Evolutionary conservation across 495 filamentous ascomycete genomes (phyloP), one percentile per base, ranked within the genome.

Genomic region (Podospora pseudopauciseta): DNA sequence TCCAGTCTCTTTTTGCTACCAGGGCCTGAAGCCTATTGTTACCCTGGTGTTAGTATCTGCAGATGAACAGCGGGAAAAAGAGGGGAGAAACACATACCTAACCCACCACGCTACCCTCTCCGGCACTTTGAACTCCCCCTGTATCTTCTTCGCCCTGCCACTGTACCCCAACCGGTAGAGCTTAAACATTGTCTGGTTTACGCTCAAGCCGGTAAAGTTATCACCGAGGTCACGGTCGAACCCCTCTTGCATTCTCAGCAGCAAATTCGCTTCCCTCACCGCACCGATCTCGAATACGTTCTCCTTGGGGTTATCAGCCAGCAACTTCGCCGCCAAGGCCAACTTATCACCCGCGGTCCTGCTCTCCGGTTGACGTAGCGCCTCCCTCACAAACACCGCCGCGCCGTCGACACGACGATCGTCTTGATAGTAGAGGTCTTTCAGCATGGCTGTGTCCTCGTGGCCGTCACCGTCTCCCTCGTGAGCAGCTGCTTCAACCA

Each of bases 391-490:
- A 58, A 98, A 90, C 6, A 97, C 87, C 68, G 93, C 90, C 1
- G 95, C 89, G 19, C 95, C 93, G 68, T 99, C 96, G 26, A 92
- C 80, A 0, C 93, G 90, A 6, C 94, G 90, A 77, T 99, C 95
- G 73, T 98, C 96, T 80, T 98, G 95, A 74, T 99, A 98, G 80
- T 94, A 99, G 27, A 99, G 84, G 76, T 98, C 95, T 74, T 97
- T 98, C 13, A 97, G 86, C 11, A 99, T 77, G 20, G 96, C 90
- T 3, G 83, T 85, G 72, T 97, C 95, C 62, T 92, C 88, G 26
- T 65, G 65, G 1, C 66, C 75, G 3, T 73, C 73, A 15, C 71
- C 75, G 16, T 73, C 71, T 11, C 74, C 69, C 6, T 79, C 49
- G 23, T 76, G 73, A 2, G 95, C 94, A 0, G 88, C 89, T 2